These are phyloP conservation scores for Agaricus subrufescens DNA, from an alignment of 768 basidiomycete species.

Conservation along the genomic window DNA sequence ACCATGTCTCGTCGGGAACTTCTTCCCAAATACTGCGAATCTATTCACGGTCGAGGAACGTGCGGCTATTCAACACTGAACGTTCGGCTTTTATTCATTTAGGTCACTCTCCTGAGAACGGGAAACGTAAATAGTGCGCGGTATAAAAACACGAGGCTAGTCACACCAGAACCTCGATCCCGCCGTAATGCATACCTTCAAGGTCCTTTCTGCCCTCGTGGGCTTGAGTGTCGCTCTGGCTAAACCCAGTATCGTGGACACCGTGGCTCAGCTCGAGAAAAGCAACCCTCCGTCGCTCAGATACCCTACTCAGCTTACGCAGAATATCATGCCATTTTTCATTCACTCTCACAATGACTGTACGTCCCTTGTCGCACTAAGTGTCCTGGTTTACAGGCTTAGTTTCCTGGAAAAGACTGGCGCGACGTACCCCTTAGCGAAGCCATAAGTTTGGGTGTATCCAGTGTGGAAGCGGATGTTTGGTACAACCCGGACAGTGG, in stretches of 20 bases:
- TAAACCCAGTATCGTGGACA: conserved; percentile 8
- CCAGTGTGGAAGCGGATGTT: conserved; percentile 52
- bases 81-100: no score
- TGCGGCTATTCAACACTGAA: no score
- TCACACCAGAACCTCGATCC: not conserved
- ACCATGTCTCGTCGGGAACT: no score
- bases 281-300: conserved; percentile 33
- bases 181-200: not conserved
- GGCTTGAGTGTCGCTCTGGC: not conserved
- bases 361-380: conserved; percentile 16
- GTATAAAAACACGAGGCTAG: not conserved
- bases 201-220: not conserved
- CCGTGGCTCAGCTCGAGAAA: conserved; percentile 17
- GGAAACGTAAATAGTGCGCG: no score
- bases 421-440: conserved; percentile 45
- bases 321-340: conserved; percentile 38
- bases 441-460: conserved; percentile 43
- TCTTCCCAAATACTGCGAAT: no score
- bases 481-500: conserved; percentile 18
- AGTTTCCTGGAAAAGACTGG: conserved; percentile 33
- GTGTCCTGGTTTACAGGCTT: not conserved
- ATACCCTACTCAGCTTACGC: conserved; percentile 45
- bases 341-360: conserved; percentile 58
- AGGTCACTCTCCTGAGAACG: no score
- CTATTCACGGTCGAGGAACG: no score